A percentile compares a stretch with the other conserved stretches of the same genome.
phyloP scores from a whole-genome alignment of 2,329 filamentous ascomycete species.

The Aaosphaeria arxii region DNA sequence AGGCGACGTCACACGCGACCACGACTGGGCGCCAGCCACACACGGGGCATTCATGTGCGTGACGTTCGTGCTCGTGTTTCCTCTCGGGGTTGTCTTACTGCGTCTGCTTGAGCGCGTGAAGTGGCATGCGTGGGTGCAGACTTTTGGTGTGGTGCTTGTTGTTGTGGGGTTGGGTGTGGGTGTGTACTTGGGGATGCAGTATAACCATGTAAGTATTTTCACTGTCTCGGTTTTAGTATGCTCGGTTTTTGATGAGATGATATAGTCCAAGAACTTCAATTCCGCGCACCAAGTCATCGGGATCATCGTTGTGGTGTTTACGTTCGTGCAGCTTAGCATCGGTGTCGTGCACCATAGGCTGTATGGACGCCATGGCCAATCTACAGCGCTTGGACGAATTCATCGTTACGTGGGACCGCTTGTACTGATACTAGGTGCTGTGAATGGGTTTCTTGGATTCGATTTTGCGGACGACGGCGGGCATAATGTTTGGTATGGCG shows the following conservation, averaged over 20 bases:
- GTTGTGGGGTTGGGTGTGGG: conserved; percentile 53
- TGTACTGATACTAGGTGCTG: conserved; percentile 12
- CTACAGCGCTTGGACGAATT: conserved; percentile 10
- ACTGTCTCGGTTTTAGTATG: not conserved
- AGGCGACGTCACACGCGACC: conserved; percentile 13
- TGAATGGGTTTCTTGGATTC: conserved; percentile 20
- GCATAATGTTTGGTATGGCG: conserved; percentile 12
- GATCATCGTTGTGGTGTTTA: conserved; percentile 2
- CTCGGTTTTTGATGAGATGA: not conserved
- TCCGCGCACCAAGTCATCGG: conserved; percentile 33
- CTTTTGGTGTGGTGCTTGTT: conserved; percentile 47
- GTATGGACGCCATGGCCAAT: conserved; percentile 8
- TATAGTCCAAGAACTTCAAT: conserved; percentile 52
- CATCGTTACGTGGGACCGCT: conserved; percentile 14
- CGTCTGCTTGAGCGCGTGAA: conserved; percentile 51
- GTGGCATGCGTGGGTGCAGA: conserved; percentile 57
- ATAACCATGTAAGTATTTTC: conserved; percentile 52
- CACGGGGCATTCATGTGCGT: conserved; percentile 54
- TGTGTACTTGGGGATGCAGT: conserved; percentile 51
- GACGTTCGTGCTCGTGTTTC: conserved; percentile 55
- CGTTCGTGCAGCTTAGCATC: conserved; percentile 1
- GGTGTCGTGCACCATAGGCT: conserved; percentile 9
- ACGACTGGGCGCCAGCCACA: conserved; percentile 20
- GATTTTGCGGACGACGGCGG: conserved; percentile 9
- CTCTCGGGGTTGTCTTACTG: conserved; percentile 54